phyloP scores from a whole-genome alignment of 495 filamentous ascomycete species.

The Echria macrotheca region DNA sequence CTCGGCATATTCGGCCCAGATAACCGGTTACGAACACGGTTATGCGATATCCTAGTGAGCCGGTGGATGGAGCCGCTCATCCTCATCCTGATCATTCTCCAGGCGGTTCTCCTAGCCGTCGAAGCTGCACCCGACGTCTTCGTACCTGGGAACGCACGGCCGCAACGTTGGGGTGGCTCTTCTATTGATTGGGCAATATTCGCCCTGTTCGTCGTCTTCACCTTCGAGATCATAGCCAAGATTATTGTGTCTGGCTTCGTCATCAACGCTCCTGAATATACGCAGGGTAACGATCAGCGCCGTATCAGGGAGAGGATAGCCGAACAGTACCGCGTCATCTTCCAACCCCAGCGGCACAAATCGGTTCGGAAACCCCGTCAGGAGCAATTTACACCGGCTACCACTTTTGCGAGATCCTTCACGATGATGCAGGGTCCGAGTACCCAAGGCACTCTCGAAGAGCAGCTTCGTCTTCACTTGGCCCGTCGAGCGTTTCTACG shows the following conservation, averaged over 20 bases:
- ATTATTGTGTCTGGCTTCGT: constrained; percentile 90
- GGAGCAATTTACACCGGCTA: constrained; percentile 47
- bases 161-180: constrained; percentile 55
- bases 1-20: constrained; percentile 78
- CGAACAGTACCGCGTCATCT: constrained; percentile 69
- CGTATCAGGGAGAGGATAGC: constrained; percentile 67
- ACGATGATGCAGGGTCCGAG: constrained; percentile 60
- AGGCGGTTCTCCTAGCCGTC: constrained; percentile 79
- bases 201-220: constrained; percentile 84
- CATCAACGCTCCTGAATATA: constrained; percentile 81
- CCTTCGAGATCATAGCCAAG: constrained; percentile 73
- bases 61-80: constrained; percentile 83
- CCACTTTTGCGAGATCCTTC: constrained; percentile 77
- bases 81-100: constrained; percentile 77
- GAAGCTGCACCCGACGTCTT: constrained; percentile 69
- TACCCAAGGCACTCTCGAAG: constrained; percentile 55
- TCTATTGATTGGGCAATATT: constrained; percentile 77
- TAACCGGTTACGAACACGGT: constrained; percentile 62
- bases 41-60: constrained; percentile 87
- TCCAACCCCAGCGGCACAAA: constrained; percentile 69
- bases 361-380: constrained; percentile 46
- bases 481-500: constrained; percentile 89
- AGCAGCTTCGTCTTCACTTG: constrained; percentile 76
- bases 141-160: constrained; percentile 41
- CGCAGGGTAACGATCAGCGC: constrained; percentile 65